Conservation (phyloP, 495 filamentous ascomycete genomes). For the Annulohypoxylon bovei region DNA sequence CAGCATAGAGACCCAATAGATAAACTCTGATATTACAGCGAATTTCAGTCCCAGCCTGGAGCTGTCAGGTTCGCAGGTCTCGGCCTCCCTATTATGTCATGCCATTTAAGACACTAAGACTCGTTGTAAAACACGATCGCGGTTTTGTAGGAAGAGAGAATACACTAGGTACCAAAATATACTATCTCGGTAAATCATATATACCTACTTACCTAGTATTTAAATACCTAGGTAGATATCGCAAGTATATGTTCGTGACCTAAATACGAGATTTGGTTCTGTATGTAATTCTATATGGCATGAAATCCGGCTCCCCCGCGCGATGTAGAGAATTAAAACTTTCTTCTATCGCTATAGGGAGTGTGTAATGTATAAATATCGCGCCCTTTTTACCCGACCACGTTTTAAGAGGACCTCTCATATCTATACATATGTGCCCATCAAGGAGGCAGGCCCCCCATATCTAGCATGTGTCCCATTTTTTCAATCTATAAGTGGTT, state of each 20-base stretch:
- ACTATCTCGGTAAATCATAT: not conserved
- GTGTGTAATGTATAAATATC: too few species aligned
- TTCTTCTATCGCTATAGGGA: not conserved
- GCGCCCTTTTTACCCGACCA: not conserved
- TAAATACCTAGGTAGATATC: not conserved
- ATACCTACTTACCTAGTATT: not conserved
- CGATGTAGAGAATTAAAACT: not conserved
- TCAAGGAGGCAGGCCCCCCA: slow-evolving; percentile 36
- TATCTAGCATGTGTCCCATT: slow-evolving; percentile 72
- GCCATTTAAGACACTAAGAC: not conserved
- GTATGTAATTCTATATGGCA: not conserved
- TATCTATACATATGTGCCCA: not conserved
- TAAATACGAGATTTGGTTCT: not conserved
- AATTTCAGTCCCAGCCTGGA: not conserved
- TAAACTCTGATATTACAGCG: not conserved
- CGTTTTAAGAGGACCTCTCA: not conserved
- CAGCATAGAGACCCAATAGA: not conserved
- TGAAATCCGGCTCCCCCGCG: not conserved
- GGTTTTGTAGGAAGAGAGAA: not conserved
- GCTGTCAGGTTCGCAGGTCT: not conserved
- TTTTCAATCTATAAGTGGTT: slow-evolving; percentile 66
- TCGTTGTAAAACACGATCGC: too few species aligned
- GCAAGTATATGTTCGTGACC: not conserved
- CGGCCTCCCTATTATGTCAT: not conserved
- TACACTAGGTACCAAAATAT: not conserved